These are phyloP conservation scores for Isabelozyma pseudorhagii DNA, from an alignment of 805 yeast species.

Conservation along the genomic window DNA sequence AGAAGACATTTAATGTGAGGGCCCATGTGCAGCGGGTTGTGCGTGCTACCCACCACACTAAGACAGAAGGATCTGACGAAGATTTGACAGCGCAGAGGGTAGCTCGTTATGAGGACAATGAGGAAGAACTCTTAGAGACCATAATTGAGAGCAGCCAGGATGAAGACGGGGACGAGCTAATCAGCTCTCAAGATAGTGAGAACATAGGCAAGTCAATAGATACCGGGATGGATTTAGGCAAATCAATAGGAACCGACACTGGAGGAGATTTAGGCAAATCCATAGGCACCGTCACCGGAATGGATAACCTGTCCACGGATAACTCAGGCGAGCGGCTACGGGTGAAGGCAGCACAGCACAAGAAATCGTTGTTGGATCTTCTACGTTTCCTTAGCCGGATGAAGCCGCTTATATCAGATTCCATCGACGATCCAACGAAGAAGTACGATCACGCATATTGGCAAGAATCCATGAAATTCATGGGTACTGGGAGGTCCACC, in stretches of 20 bases:
- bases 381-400: conserved; percentile 26
- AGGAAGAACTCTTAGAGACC: neutral
- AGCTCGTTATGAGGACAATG: conserved; percentile 8
- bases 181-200: no score
- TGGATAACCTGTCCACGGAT: no score
- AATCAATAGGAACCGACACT: no score
- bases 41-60: neutral
- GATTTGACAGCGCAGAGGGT: conserved; percentile 2
- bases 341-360: conserved; percentile 2
- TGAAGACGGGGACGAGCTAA: no score
- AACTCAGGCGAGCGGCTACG: no score
- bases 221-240: no score
- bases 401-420: conserved; percentile 27
- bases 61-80: neutral
- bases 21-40: neutral
- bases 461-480: conserved; percentile 31
- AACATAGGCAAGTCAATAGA: conserved; percentile 2
- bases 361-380: conserved; percentile 15
- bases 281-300: no score
- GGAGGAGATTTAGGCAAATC: no score
- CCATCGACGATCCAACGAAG: conserved; percentile 38
- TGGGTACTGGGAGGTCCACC: neutral
- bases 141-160: neutral
- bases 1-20: conserved; percentile 1
- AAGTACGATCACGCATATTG: conserved; percentile 52